Evolutionary conservation across 345 rosid species (phyloP).

Genomic region (Eucalyptus coolabah): DNA sequence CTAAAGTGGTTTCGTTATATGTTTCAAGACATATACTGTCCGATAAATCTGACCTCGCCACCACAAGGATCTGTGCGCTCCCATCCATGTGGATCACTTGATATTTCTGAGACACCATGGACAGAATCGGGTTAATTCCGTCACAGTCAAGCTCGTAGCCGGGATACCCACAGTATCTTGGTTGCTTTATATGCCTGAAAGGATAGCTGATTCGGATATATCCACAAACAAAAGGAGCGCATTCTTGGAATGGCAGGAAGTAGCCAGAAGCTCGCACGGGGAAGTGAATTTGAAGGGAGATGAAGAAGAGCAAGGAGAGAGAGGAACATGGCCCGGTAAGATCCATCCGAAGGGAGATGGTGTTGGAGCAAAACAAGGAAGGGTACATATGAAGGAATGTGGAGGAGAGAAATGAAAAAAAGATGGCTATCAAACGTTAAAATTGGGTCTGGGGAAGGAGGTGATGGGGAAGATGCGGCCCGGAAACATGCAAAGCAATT

Average conservation of each 20-base stretch:
- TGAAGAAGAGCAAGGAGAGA: background rate
- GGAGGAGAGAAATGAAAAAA: background rate
- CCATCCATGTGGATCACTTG: background rate
- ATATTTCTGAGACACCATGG: background rate
- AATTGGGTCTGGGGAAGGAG: accelerated
- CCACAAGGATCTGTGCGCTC: background rate
- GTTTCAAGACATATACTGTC: too few species aligned
- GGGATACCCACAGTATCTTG: background rate
- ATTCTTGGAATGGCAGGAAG: accelerated
- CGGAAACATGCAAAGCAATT: background rate
- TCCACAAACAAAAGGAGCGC: background rate
- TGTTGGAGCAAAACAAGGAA: too few species aligned
- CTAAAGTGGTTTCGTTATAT: too few species aligned
- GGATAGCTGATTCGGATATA: background rate
- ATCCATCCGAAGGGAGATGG: background rate
- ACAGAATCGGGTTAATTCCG: accelerated
- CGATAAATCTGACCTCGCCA: background rate
- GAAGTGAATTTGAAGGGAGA: background rate
- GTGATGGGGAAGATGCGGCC: background rate
- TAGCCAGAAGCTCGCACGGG: accelerated
- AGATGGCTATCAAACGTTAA: background rate
- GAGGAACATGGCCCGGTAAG: background rate
- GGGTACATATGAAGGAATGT: too few species aligned
- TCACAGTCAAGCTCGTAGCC: background rate
- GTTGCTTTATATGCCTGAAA: accelerated